Conservation (phyloP, 1,139 yeast species). For the Yamadazyma dushanensis region DNA sequence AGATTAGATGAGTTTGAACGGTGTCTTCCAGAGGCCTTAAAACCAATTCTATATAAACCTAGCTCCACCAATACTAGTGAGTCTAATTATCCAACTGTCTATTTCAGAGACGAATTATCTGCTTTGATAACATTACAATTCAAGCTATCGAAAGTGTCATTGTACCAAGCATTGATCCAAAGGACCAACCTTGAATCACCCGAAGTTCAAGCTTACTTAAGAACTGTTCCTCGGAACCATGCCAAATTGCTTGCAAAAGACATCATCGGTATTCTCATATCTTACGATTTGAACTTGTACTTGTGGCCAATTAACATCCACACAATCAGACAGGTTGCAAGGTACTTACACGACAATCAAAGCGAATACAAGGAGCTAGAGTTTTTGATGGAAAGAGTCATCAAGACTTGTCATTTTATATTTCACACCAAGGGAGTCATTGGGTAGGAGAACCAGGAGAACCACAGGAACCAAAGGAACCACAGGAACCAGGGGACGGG, state of each 20-base stretch:
- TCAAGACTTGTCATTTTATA: constrained; percentile 26
- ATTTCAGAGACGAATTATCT: constrained; percentile 35
- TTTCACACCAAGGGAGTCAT: constrained; percentile 18
- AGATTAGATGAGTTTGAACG: constrained; percentile 30
- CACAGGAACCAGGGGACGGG: background rate
- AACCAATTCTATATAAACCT: constrained; percentile 35
- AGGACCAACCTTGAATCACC: constrained; percentile 18
- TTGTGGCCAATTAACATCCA: constrained; percentile 41
- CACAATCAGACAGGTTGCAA: constrained; percentile 31
- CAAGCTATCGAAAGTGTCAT: constrained; percentile 31
- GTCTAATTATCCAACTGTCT: constrained; percentile 30
- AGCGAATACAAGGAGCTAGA: constrained; percentile 27
- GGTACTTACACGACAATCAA: constrained; percentile 29
- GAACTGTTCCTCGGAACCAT: constrained; percentile 26
- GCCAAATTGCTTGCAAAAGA: constrained; percentile 34
- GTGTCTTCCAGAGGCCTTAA: constrained; percentile 28
- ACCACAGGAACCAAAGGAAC: background rate
- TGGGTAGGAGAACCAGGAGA: constrained; percentile 10
- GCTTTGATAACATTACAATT: constrained; percentile 35
- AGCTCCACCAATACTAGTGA: constrained; percentile 17
- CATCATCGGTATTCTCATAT: constrained; percentile 37
- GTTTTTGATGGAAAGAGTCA: constrained; percentile 26
- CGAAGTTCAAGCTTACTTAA: constrained; percentile 21
- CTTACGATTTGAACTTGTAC: constrained; percentile 32
- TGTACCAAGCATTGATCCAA: constrained; percentile 30